phyloP scores from a whole-genome alignment of 2,329 filamentous ascomycete genomes.

The Fusarium poae region DNA sequence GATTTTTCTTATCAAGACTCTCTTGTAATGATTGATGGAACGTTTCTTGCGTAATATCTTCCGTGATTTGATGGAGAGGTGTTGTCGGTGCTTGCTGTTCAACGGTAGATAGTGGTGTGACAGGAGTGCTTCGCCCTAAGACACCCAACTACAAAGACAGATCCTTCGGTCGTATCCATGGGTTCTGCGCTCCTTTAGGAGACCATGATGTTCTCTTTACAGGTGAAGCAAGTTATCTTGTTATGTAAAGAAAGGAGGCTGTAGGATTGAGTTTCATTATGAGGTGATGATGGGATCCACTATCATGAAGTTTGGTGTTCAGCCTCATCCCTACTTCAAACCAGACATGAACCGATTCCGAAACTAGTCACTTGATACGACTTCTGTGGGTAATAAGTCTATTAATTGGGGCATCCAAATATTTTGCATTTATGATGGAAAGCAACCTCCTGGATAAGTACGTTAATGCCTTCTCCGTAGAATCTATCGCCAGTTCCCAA shows the following conservation, averaged over 20 bases:
- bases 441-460: too few relatives aligned
- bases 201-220: constrained; percentile 18
- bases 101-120: constrained; percentile 43
- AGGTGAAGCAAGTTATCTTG: not conserved
- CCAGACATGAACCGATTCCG: too few relatives aligned
- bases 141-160: not conserved
- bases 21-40: not conserved
- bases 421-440: too few relatives aligned
- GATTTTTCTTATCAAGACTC: not conserved
- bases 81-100: constrained; percentile 5
- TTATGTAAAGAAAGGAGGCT: constrained; percentile 8
- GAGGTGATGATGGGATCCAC: not conserved
- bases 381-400: too few relatives aligned
- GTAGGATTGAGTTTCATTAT: constrained; percentile 38
- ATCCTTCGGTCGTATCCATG: constrained; percentile 24
- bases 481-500: too few relatives aligned
- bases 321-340: constrained; percentile 22
- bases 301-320: not conserved
- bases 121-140: constrained; percentile 6
- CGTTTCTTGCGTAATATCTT: constrained; percentile 46
- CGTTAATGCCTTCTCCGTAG: too few relatives aligned
- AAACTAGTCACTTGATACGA: constrained; percentile 27
- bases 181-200: constrained; percentile 29
- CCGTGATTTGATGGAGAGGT: constrained; percentile 48
- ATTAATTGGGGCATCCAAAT: too few relatives aligned